Evolutionary conservation across 1,284 basidiomycete species (phyloP).

Genomic region (Mycosarcoma maydis): DNA sequence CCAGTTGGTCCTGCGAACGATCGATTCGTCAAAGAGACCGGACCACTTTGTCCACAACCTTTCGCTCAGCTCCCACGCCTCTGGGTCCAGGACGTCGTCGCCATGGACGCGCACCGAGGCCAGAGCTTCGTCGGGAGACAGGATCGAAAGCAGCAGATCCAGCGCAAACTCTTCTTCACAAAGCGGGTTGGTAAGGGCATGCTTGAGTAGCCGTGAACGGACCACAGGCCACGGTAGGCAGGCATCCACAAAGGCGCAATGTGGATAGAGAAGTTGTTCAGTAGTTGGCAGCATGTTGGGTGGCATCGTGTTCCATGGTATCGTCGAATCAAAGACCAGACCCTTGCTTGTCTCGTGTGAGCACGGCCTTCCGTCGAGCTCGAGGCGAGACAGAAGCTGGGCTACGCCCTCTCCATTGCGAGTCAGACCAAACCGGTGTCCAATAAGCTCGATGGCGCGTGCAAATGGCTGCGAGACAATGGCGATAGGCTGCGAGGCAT

Average conservation of each 20-base stretch:
- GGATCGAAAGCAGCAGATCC: slow-evolving; percentile 30
- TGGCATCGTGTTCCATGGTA: slow-evolving; percentile 26
- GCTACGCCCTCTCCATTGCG: slow-evolving; percentile 1
- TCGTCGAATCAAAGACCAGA: slow-evolving; percentile 29
- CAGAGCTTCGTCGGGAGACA: slow-evolving; percentile 17
- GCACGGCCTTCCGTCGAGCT: slow-evolving; percentile 6
- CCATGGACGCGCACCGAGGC: slow-evolving; percentile 43
- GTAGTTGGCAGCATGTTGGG: slow-evolving; percentile 35
- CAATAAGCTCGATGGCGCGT: slow-evolving; percentile 13
- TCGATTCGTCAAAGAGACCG: slow-evolving; percentile 44
- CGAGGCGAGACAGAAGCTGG: slow-evolving; percentile 20
- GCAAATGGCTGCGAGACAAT: slow-evolving; percentile 25
- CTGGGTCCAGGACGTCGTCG: slow-evolving; percentile 41
- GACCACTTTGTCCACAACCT: slow-evolving; percentile 43
- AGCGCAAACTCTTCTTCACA: slow-evolving; percentile 46
- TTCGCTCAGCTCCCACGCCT: slow-evolving; percentile 49
- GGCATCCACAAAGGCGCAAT: slow-evolving; percentile 42
- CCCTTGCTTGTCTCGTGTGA: slow-evolving; percentile 14
- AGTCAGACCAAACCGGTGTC: slow-evolving; percentile 9
- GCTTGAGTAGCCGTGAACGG: slow-evolving; percentile 42
- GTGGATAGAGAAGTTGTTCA: slow-evolving; percentile 37
- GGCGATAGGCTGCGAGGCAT: neutral
- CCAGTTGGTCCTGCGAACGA: slow-evolving; percentile 44
- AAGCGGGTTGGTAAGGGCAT: slow-evolving; percentile 17
- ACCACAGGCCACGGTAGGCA: slow-evolving; percentile 47